Evolutionary conservation across 768 basidiomycete genomes (phyloP), one percentile per base, ranked within the genome.

Genomic region (Russula dissimulans): DNA sequence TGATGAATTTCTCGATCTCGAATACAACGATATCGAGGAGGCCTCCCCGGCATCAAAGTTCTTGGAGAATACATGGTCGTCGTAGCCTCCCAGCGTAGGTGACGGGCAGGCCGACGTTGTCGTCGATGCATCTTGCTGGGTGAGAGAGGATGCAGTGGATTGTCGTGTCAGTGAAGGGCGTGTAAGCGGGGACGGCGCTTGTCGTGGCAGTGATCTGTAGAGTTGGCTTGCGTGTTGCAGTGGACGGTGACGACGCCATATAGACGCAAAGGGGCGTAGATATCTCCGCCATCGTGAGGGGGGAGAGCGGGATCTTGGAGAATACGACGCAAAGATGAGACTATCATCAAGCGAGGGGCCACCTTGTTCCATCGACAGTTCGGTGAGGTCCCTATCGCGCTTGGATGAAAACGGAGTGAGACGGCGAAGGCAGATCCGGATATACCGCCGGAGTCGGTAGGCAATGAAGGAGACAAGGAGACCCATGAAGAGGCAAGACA

Each of bases 1-100:
- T 4, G 86, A 88, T 8, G 78, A 76, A 63, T 87, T 89, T 65
- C 84, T 76, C 65, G 87, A 89, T 15, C 87, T 80, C 31, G 80
- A 78, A 55, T 81, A 74, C 51, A 80, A 69, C 26, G 74, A 74
- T 59, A 56, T 8, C 48, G 64, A 60, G 22, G 59, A 56, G 2
- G 64, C 63, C 43, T 65, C 59, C 45, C 52, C 50, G 8, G 53
- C 62, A 41, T 60, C 62, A 26, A 38, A 11, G 18, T 46, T 59
- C 44, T 60, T 63, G 34, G 47, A 46, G 18, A 63, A 56, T 22
- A 44, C 39, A 14, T 49, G 29, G 22, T 65, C 65, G 31, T 65
- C 65, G 50, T 64, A 36, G 9, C 41, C 39, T 11, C 57, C 57
- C 14, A 60, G n/a, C n/a, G 54, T 65, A 9, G 64, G 64, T 26